A percentile compares a stretch with the other conserved stretches of the same genome.
Evolutionary conservation across 2,329 filamentous ascomycete species (phyloP).

Genomic region (Venturia carpophila): DNA sequence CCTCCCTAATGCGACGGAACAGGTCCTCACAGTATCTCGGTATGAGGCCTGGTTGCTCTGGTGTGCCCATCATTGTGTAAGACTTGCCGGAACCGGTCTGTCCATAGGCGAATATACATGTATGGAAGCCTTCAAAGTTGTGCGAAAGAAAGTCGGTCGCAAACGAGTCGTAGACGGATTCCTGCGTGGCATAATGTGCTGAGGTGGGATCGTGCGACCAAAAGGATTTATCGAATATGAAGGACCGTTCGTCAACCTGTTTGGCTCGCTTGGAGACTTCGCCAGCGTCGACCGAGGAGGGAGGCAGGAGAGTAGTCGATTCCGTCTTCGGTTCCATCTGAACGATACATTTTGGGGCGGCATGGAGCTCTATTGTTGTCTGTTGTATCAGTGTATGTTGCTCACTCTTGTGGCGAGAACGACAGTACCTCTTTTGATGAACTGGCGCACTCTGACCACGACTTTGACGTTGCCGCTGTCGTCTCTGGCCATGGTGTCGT

Average conservation of each 20-base stretch:
- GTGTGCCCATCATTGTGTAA: conserved; percentile 93
- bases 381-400: neutral
- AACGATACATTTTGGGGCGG: conserved; percentile 75
- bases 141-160: conserved; percentile 97
- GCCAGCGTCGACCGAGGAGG: conserved; percentile 44
- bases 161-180: conserved; percentile 86
- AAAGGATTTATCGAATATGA: conserved; percentile 96
- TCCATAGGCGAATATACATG: conserved; percentile 97
- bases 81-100: conserved; percentile 97
- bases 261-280: conserved; percentile 56
- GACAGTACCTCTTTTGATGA: conserved; percentile 63
- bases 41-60: conserved; percentile 82
- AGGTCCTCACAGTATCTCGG: conserved; percentile 92
- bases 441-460: conserved; percentile 71
- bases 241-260: conserved; percentile 76
- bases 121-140: conserved; percentile 99
- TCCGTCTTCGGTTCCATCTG: conserved; percentile 85
- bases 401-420: conserved; percentile 3
- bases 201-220: conserved; percentile 83
- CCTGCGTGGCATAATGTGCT: conserved; percentile 81
- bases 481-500: conserved; percentile 1
- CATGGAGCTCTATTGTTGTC: conserved; percentile 60
- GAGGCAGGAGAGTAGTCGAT: conserved; percentile 70
- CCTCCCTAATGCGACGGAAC: conserved; percentile 82
- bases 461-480: conserved; percentile 60